A percentile compares a stretch with the other conserved stretches of the same genome.
Conservation (phyloP, 164 flowering plant genomes). For the Stephania yunnanensis region DNA sequence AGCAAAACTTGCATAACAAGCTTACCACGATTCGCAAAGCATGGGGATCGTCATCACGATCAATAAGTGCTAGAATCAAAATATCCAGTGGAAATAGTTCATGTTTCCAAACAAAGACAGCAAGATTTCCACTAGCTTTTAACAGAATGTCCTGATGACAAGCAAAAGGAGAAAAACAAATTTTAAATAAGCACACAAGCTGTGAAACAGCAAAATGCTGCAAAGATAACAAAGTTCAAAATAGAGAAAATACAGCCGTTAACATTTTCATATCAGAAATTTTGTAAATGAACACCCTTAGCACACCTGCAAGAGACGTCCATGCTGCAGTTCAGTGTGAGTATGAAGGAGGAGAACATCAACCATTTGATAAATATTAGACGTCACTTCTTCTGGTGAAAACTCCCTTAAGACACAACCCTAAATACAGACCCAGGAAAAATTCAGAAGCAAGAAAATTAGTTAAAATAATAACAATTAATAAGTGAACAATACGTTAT, state of each 20-base stretch:
- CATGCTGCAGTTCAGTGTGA: constrained; percentile 79
- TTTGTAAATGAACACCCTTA: background rate
- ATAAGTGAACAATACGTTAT: background rate
- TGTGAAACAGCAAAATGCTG: background rate
- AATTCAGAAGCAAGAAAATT: background rate
- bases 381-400: constrained; percentile 96
- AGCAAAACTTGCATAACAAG: background rate
- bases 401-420: constrained; percentile 80
- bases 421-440: constrained; percentile 30
- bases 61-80: constrained; percentile 81
- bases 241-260: background rate
- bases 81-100: constrained; percentile 95
- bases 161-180: background rate
- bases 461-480: background rate
- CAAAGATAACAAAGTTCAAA: background rate
- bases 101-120: constrained; percentile 81
- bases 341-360: constrained; percentile 94
- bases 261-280: background rate
- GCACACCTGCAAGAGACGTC: constrained; percentile 69
- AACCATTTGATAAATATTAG: constrained; percentile 91
- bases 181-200: background rate
- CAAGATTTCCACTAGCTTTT: constrained; percentile 68
- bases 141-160: constrained; percentile 62
- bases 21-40: constrained; percentile 90
- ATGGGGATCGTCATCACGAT: constrained; percentile 97